A percentile compares a stretch with the other conserved stretches of the same genome.
phyloP scores from a whole-genome alignment of 1,284 basidiomycete genomes.

The Termitomyces sp. region DNA sequence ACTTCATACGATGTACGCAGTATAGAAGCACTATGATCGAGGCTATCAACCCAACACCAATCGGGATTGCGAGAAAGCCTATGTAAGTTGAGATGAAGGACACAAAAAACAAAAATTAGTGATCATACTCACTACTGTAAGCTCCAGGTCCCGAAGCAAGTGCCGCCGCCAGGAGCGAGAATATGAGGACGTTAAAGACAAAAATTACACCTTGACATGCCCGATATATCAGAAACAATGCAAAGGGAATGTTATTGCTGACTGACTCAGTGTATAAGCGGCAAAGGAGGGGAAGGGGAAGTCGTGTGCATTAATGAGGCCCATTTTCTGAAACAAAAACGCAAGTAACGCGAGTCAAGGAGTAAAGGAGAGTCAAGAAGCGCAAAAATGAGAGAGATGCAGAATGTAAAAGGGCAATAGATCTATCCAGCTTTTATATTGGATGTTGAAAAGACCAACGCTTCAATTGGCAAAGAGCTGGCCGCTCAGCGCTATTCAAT shows the following conservation, averaged over 20 bases:
- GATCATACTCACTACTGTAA: slow-evolving; percentile 7
- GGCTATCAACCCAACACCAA: slow-evolving; percentile 12
- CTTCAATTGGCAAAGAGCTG: neutral
- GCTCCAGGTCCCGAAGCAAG: slow-evolving; percentile 15
- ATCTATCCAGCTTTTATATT: neutral
- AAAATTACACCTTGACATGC: slow-evolving; percentile 14
- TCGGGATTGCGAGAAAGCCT: slow-evolving; percentile 16
- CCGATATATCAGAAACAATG: neutral
- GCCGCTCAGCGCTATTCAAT: neutral
- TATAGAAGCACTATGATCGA: slow-evolving; percentile 12
- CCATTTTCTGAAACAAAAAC: neutral
- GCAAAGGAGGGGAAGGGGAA: slow-evolving; percentile 13
- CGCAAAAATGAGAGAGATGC: neutral
- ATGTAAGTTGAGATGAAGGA: neutral
- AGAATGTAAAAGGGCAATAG: neutral
- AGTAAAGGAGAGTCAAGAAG: neutral
- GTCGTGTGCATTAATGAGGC: slow-evolving; percentile 5
- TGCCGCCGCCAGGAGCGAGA: slow-evolving; percentile 16
- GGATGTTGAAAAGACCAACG: neutral
- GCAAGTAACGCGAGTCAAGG: neutral
- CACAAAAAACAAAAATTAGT: no score
- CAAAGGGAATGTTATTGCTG: neutral
- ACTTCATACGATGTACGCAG: slow-evolving; percentile 14
- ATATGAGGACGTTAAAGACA: slow-evolving; percentile 15
- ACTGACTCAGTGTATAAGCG: slow-evolving; percentile 16